phyloP scores from a whole-genome alignment of 148 eudicot genomes.

The Linanthus parryae region DNA sequence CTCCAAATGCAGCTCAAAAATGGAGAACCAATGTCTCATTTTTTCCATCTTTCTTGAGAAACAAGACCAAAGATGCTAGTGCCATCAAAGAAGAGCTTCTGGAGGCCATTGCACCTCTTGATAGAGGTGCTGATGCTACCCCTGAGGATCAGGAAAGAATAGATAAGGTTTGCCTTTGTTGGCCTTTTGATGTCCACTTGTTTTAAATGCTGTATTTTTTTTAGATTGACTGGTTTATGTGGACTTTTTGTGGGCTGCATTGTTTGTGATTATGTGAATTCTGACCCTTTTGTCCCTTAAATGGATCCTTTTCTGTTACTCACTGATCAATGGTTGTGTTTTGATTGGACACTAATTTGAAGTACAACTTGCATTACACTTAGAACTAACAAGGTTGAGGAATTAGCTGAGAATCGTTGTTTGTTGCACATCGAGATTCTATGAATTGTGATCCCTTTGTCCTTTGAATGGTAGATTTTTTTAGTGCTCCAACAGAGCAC shows the following conservation, averaged over 20 bases:
- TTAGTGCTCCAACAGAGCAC: too few relatives aligned
- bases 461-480: too few relatives aligned
- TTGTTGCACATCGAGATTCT: too few relatives aligned
- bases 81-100: conserved; percentile 17
- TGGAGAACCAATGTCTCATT: conserved; percentile 17
- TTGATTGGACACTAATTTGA: too few relatives aligned
- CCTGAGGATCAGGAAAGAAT: conserved; percentile 15
- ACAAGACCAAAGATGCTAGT: conserved; percentile 12
- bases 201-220: background rate
- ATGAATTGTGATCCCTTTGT: too few relatives aligned
- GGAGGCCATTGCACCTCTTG: conserved; percentile 13
- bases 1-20: conserved; percentile 1
- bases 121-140: conserved; percentile 14
- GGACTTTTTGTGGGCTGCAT: background rate
- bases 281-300: too few relatives aligned
- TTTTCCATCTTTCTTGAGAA: conserved; percentile 15
- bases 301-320: too few relatives aligned
- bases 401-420: too few relatives aligned
- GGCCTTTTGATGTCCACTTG: background rate
- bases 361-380: too few relatives aligned
- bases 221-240: background rate
- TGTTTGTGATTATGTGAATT: background rate
- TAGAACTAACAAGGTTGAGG: too few relatives aligned
- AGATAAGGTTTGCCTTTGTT: conserved; percentile 6
- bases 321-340: too few relatives aligned